phyloP scores from a whole-genome alignment of 805 yeast genomes.

The Saccharomyces eubayanus region DNA sequence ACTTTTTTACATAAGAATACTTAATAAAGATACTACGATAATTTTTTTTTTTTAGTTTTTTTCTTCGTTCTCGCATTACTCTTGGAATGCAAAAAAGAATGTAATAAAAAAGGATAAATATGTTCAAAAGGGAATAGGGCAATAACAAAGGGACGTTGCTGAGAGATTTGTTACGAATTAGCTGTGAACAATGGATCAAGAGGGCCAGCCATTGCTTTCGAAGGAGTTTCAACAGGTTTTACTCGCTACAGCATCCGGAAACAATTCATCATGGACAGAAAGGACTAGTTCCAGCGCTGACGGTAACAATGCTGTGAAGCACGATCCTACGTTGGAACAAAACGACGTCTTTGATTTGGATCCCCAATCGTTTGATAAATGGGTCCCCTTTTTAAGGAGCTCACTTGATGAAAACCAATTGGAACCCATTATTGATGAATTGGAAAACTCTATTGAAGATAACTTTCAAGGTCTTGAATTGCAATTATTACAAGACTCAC shows the following conservation, averaged over 20 bases:
- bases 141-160: background rate
- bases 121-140: background rate
- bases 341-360: conserved; percentile 23
- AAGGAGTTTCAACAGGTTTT: conserved; percentile 27
- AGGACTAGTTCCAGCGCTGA: background rate
- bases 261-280: background rate
- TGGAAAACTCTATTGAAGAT: conserved; percentile 28
- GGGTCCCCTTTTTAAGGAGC: conserved; percentile 28
- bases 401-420: conserved; percentile 22
- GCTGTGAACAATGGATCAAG: conserved; percentile 21
- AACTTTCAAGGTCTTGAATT: conserved; percentile 28
- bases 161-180: background rate
- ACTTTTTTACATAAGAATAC: background rate
- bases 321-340: background rate
- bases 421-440: conserved; percentile 20
- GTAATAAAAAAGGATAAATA: background rate
- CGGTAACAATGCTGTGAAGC: background rate
- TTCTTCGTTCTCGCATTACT: background rate
- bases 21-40: background rate
- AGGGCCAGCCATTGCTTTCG: conserved; percentile 18
- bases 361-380: conserved; percentile 25
- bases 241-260: conserved; percentile 13
- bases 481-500: conserved; percentile 29
- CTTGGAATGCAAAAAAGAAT: background rate
- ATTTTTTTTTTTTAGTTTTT: background rate